Evolutionary conservation across 148 eudicot species (phyloP), one percentile per base, ranked within the genome.

Genomic region (Suaeda aralocaspica): DNA sequence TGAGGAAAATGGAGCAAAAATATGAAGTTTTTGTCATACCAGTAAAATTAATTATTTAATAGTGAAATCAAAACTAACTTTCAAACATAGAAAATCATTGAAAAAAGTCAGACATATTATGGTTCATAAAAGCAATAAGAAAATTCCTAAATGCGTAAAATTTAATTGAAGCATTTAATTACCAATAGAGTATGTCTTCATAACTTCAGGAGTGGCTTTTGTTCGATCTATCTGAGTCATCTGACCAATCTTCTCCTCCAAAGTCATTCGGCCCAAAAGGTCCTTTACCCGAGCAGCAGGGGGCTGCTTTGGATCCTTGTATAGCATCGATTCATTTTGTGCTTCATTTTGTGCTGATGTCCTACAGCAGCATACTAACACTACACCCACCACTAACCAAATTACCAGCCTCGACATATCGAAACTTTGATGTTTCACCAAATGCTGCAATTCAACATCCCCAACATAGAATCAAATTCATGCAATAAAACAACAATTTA

Each of bases 191-290:
- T 61, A 75, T 46, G 78, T 85, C 46, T 79, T 87, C 79, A 87
- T 83, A 28, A 89, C 78, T 78, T 89, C 88, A 73, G 84, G 59
- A 2, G 96, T 70, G 24, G 96, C 87, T 59, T 82, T 84, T 44
- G 70, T 57, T 29, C 91, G 84, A 25, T 89, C 96, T 76, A 89
- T 89, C 68, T 89, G 96, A 33, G 77, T 81, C 96, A 89, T 89
- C 73, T 89, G 96, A n/a, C 96, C 96, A 67, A 89, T 84, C 76
- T 89, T 89, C 55, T 89, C 96, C 42, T 85, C 96, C 68, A 89
- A 79, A 12, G 86, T 89, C 96, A 89, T 89, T 52, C 85, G 73
- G 51, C 82, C 68, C 65, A 87, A 46, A 58, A 89, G 91, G 70
- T 89, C 96, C 48, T 83, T 75, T 4, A 84, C 89, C 21, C 96